Evolutionary conservation across 352 stramenopile species (phyloP).

Genomic region (Pythium sukuiense): DNA sequence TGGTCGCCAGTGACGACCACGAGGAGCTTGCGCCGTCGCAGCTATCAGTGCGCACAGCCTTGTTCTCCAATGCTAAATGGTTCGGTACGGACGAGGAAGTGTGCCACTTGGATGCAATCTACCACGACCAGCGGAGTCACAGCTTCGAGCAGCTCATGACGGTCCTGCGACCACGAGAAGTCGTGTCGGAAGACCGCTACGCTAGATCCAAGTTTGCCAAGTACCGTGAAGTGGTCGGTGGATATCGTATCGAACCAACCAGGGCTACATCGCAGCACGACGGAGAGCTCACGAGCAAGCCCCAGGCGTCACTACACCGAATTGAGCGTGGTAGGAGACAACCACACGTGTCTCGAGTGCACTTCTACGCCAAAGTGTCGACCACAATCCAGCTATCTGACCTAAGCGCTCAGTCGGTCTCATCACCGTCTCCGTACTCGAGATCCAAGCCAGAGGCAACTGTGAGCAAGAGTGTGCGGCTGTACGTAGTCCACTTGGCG

Average conservation of each 20-base stretch:
- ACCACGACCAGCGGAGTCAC: not conserved
- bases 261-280: too few relatives aligned
- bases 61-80: conserved; percentile 21
- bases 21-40: not conserved
- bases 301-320: conserved; percentile 8
- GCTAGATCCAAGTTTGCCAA: not conserved
- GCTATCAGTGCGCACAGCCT: conserved; percentile 17
- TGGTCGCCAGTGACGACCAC: not conserved
- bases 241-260: conserved; percentile 7
- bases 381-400: not conserved
- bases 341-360: conserved; percentile 1
- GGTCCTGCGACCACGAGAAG: conserved; percentile 8
- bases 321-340: not conserved
- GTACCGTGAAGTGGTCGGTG: conserved; percentile 3
- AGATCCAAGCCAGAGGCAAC: not conserved
- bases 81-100: conserved; percentile 19
- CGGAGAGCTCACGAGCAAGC: too few relatives aligned
- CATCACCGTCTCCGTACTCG: not conserved
- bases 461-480: conserved; percentile 3
- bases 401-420: not conserved
- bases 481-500: conserved; percentile 8
- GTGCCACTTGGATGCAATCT: conserved; percentile 20
- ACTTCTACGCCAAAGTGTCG: conserved; percentile 8
- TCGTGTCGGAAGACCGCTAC: not conserved
- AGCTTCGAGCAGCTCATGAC: conserved; percentile 15